Evolutionary conservation across 2,329 filamentous ascomycete genomes (phyloP).

Genomic region (Talaromyces albobiverticillius): DNA sequence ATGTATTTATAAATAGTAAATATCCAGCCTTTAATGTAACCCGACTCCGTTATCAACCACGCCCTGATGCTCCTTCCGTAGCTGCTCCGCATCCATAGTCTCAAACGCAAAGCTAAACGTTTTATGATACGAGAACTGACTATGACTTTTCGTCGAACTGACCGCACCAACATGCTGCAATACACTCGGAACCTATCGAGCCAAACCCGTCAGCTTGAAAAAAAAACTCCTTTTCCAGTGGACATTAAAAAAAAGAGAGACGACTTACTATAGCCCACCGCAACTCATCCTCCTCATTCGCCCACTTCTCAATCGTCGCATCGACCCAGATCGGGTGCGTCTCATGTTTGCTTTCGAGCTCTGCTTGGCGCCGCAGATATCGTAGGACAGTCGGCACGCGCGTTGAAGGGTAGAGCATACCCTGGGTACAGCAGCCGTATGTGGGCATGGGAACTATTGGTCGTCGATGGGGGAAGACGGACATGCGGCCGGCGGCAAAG

Average conservation of each 20-base stretch:
- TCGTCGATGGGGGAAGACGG: conserved; percentile 31
- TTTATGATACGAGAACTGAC: not conserved
- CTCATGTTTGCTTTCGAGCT: conserved; percentile 30
- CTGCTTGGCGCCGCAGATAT: not conserved
- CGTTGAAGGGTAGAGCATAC: conserved; percentile 39
- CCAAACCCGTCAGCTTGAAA: not conserved
- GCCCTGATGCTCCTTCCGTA: not conserved
- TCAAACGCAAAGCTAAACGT: not conserved
- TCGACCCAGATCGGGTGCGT: conserved; percentile 35
- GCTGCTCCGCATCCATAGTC: not conserved
- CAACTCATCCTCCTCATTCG: conserved; percentile 34
- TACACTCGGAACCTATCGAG: not conserved
- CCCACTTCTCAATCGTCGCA: conserved; percentile 41
- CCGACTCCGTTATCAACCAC: not conserved
- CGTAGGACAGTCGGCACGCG: conserved; percentile 15
- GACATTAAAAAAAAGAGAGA: not conserved
- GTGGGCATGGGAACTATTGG: conserved; percentile 40
- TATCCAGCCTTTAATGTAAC: not conserved
- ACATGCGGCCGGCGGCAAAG: conserved; percentile 41
- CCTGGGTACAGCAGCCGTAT: conserved; percentile 46
- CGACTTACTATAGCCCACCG: conserved; percentile 33
- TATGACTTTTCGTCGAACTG: not conserved
- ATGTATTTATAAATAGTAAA: too few relatives aligned
- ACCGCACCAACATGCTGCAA: not conserved
- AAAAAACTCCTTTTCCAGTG: too few relatives aligned